Percentiles rank a stretch among this genome's conserved stretches.
phyloP scores from a whole-genome alignment of 164 flowering plant species.

The Kalanchoe fedtschenkoi region DNA sequence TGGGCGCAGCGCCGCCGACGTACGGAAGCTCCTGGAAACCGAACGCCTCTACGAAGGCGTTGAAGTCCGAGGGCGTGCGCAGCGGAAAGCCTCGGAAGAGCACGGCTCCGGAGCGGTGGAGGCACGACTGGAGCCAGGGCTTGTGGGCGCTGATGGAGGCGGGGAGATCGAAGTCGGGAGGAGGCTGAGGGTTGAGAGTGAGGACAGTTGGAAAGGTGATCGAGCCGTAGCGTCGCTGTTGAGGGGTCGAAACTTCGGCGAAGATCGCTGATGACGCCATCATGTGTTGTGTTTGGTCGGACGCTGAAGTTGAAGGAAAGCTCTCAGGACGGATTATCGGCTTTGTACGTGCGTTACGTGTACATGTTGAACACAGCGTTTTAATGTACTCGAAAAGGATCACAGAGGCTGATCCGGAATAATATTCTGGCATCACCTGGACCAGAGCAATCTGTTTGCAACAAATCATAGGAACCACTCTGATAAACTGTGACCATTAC shows the following conservation, averaged over 20 bases:
- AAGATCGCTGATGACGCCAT: constrained; percentile 13
- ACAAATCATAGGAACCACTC: too few relatives aligned
- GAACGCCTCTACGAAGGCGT: constrained; percentile 78
- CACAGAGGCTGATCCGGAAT: too few relatives aligned
- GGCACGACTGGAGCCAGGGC: constrained; percentile 36
- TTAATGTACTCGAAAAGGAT: too few relatives aligned
- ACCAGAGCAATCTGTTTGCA: too few relatives aligned
- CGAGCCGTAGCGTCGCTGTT: constrained; percentile 21
- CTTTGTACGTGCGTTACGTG: too few relatives aligned
- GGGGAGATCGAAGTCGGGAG: constrained; percentile 9
- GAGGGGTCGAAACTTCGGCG: constrained; percentile 15
- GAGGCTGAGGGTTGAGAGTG: constrained; percentile 19
- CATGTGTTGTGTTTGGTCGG: too few relatives aligned
- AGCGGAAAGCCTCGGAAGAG: constrained; percentile 69
- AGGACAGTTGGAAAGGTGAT: constrained; percentile 35
- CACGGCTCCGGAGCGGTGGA: constrained; percentile 56
- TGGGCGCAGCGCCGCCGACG: constrained; percentile 82
- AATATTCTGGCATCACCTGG: too few relatives aligned
- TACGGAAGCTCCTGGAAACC: constrained; percentile 80
- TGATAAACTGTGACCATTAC: too few relatives aligned
- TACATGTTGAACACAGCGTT: too few relatives aligned
- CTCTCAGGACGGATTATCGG: too few relatives aligned
- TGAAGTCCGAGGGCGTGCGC: constrained; percentile 54
- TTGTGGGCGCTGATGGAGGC: constrained; percentile 29
- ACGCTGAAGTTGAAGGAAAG: too few relatives aligned